These are phyloP conservation scores for Lycium ferocissimum DNA, from an alignment of 257 asterid species.

Conservation along the genomic window DNA sequence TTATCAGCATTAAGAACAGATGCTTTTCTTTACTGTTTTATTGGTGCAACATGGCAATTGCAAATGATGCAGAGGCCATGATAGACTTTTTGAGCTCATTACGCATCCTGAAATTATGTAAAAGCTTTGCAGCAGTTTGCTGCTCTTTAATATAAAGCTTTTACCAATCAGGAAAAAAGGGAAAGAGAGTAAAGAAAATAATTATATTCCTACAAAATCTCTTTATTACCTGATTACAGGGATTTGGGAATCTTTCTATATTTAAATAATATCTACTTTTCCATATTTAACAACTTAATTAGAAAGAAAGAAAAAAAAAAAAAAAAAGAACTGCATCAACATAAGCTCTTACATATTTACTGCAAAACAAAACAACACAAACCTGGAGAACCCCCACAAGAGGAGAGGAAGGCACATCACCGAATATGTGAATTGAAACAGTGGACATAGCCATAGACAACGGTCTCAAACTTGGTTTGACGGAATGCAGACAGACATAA, in stretches of 20 bases:
- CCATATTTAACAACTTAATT: not conserved
- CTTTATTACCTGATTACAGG: not conserved
- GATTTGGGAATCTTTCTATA: not conserved
- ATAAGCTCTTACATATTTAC: not conserved
- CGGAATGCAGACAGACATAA: slow-evolving; percentile 83
- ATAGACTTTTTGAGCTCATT: not conserved
- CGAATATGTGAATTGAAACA: slow-evolving; percentile 81
- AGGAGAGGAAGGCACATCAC: slow-evolving; percentile 96
- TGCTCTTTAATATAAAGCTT: not conserved
- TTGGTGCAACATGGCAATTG: not conserved
- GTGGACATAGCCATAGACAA: slow-evolving; percentile 92
- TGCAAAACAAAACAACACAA: slow-evolving; percentile 12
- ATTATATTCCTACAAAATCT: too few relatives aligned
- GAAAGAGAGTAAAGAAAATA: too few relatives aligned
- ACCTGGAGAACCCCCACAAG: slow-evolving; percentile 97
- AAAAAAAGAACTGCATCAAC: not conserved
- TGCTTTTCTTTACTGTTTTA: not conserved
- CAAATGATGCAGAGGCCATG: not conserved
- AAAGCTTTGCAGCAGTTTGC: not conserved
- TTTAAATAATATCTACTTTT: not conserved
- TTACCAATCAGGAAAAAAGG: not conserved
- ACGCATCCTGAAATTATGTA: not conserved
- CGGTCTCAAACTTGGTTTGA: slow-evolving; percentile 87
- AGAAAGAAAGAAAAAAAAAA: not conserved
- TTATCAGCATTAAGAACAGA: not conserved